These are phyloP conservation scores for Anaeromyces robustus DNA, from an alignment of 192 early-diverging fungal species.

Conservation along the genomic window DNA sequence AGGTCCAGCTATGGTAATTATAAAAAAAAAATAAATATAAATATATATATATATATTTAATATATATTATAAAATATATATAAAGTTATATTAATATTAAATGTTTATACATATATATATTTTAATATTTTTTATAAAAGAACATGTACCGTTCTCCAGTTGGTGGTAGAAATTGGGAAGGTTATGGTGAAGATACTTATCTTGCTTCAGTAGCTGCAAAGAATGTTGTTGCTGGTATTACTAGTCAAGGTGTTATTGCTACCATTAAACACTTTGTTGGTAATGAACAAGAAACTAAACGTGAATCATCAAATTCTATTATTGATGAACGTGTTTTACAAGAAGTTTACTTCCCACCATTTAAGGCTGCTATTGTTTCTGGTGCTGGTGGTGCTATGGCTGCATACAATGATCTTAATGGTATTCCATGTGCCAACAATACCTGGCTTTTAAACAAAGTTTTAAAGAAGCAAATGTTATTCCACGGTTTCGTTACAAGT, in stretches of 20 bases:
- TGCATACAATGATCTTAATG: constrained; percentile 41
- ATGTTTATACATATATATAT: too few relatives aligned
- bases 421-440: constrained; percentile 32
- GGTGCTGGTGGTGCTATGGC: constrained; percentile 45
- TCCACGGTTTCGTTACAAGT: constrained; percentile 44
- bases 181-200: constrained; percentile 29
- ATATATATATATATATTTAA: too few relatives aligned
- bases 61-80: too few relatives aligned
- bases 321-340: constrained; percentile 37
- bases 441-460: constrained; percentile 19
- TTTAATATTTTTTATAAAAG: too few relatives aligned
- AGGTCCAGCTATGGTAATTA: constrained; percentile 24
- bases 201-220: constrained; percentile 13
- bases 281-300: constrained; percentile 30
- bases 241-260: constrained; percentile 30
- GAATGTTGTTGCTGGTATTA: constrained; percentile 17
- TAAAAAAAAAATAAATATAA: too few relatives aligned
- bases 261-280: constrained; percentile 30
- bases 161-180: neutral
- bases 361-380: constrained; percentile 30
- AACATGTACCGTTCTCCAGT: neutral
- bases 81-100: too few relatives aligned
- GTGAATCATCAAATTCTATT: constrained; percentile 13
- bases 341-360: constrained; percentile 43
- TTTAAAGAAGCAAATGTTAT: constrained; percentile 34